These are phyloP conservation scores for Furculomyces boomerangus DNA, from an alignment of 371 early-diverging fungal genomes.

Conservation along the genomic window DNA sequence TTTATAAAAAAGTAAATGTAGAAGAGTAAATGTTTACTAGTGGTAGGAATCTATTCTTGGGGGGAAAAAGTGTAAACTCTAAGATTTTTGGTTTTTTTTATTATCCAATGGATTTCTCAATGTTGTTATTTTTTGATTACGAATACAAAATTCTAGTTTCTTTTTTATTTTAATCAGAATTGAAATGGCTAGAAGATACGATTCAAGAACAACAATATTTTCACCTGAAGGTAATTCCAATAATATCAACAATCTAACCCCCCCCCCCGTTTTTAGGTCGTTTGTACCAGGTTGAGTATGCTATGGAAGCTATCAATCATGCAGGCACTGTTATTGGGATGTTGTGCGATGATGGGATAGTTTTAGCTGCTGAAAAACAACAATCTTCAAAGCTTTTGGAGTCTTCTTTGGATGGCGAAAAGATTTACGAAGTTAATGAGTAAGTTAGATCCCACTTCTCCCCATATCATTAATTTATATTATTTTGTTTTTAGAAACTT, in stretches of 20 bases:
- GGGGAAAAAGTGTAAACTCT: too few species aligned
- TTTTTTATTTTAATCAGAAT: conserved; percentile 1
- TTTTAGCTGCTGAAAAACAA: conserved; percentile 95
- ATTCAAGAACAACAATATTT: conserved; percentile 94
- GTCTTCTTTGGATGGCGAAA: conserved; percentile 67
- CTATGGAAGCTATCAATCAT: conserved; percentile 98
- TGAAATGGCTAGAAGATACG: conserved; percentile 84
- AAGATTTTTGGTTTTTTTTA: too few species aligned
- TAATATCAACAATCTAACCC: not conserved
- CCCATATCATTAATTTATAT: not conserved
- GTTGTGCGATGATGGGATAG: conserved; percentile 83
- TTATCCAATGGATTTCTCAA: too few species aligned
- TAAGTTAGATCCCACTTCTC: conserved; percentile 12
- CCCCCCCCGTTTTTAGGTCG: conserved; percentile 54
- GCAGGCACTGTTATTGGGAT: conserved; percentile 96
- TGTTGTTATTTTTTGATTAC: too few species aligned
- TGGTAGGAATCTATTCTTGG: too few species aligned
- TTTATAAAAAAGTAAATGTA: too few species aligned
- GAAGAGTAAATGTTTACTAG: too few species aligned
- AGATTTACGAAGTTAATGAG: conserved; percentile 93
- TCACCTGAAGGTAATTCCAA: conserved; percentile 80
- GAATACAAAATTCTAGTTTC: too few species aligned
- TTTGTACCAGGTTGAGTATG: conserved; percentile 98
- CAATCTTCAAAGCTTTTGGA: conserved; percentile 84
- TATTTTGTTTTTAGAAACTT: conserved; percentile 35